Evolutionary conservation across 345 rosid genomes (phyloP), one percentile per base, ranked within the genome.

Genomic region (Eucalyptus erythrocorys): DNA sequence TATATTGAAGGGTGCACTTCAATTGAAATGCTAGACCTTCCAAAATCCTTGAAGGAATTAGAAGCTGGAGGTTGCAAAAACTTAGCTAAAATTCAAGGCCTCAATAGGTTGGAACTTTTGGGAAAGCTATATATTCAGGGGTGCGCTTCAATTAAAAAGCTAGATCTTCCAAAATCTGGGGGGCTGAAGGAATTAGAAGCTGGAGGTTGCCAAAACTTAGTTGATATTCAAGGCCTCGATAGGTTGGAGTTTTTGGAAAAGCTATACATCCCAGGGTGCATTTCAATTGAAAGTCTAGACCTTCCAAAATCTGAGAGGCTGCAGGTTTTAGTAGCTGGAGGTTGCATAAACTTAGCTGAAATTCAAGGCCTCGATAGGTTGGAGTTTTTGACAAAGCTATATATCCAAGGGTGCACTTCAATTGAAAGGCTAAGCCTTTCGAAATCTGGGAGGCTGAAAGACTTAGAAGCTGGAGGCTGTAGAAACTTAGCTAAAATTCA

Each of bases 21-120:
- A 66, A 7, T n/a, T n/a, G 0, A 64, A 64, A 15, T 0, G 0
- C 0, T n/a, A n/a, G 5, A 14, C 3, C 76, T 64, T 64, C 37
- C 19, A 64, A 64, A n/a, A 64, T 64, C 6, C 1, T 0, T 49
- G 51, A 1, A 2, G 3, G 51, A 48, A 5, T 49, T 49, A 15
- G 0, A 5, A 0, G 50, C 0, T 5, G 50, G 50, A 48, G 17
- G 21, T 0, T 0, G 50, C 50, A 0, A 48, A 48, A 48, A 48
- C 1, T 49, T 49, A 48, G 50, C 0, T 0, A 6, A 48, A 15
- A 48, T 48, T 48, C 50, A 48, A 48, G 1, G 50, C 17, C 50
- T 48, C 0, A 0, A 48, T 13, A 0, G 1, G 0, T 48, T 1
- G 0, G 3, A 48, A 6, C 0, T 48, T 48, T 48, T 48, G 17